Conservation (phyloP, 169 alveolate genomes). For the Plasmodium coatneyi region DNA sequence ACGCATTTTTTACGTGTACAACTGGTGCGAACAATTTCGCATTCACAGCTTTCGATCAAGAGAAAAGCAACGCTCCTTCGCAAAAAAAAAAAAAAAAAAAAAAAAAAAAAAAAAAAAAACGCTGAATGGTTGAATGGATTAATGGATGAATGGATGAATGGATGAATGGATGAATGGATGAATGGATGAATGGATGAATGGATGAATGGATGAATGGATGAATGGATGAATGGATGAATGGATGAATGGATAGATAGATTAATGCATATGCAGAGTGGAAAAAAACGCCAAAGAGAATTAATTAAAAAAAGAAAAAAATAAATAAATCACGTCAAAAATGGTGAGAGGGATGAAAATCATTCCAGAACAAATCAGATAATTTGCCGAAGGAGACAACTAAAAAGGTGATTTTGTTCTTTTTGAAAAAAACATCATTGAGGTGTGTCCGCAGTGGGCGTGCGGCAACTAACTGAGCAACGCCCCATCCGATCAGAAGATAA, state of each 20-base stretch:
- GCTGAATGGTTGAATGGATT: too few species aligned
- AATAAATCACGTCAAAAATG: not conserved
- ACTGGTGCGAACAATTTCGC: not conserved
- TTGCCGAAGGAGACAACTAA: not conserved
- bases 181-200: too few species aligned
- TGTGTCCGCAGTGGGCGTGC: not conserved
- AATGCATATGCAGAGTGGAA: too few species aligned
- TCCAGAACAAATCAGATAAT: not conserved
- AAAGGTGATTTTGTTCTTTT: not conserved
- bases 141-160: too few species aligned
- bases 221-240: too few species aligned
- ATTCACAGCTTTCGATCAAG: not conserved
- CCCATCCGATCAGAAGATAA: not conserved
- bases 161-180: too few species aligned
- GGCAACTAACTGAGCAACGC: not conserved
- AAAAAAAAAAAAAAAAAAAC: too few species aligned
- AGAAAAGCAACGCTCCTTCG: not conserved
- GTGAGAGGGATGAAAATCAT: not conserved
- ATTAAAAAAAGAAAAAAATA: not conserved
- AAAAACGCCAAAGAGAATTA: not conserved
- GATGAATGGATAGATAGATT: too few species aligned
- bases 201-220: too few species aligned
- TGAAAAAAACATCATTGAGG: not conserved
- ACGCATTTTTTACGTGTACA: not conserved
- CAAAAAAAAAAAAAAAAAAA: not conserved